These are phyloP conservation scores for Xylaria sp. DNA, from an alignment of 2,329 filamentous ascomycete genomes.

Conservation along the genomic window DNA sequence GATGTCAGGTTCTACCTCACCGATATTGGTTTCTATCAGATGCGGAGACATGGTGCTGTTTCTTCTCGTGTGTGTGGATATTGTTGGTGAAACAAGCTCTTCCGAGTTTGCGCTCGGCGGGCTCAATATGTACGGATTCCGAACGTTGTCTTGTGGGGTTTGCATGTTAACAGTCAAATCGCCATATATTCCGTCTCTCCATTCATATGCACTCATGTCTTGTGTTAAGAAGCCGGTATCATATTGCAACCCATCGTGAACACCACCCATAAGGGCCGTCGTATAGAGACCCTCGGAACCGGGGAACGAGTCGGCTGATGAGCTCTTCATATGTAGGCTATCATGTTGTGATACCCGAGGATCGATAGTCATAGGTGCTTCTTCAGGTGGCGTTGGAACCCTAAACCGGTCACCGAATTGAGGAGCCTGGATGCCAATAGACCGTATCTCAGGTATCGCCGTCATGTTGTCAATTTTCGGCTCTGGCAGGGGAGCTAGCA, in stretches of 20 bases:
- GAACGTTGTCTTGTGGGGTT: background rate
- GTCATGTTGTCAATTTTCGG: constrained; percentile 20
- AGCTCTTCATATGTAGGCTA: constrained; percentile 44
- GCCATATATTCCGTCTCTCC: background rate
- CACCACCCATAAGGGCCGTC: constrained; percentile 37
- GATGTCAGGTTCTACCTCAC: constrained; percentile 46
- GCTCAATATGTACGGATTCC: constrained; percentile 43
- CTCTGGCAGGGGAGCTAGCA: constrained; percentile 36
- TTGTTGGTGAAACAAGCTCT: background rate
- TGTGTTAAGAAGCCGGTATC: background rate
- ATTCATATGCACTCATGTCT: background rate
- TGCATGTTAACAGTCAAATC: background rate
- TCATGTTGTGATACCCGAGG: constrained; percentile 48
- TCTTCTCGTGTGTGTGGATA: constrained; percentile 55
- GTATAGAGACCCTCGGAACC: constrained; percentile 52
- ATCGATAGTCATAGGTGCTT: constrained; percentile 46
- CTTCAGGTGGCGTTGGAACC: constrained; percentile 45
- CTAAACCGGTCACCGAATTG: constrained; percentile 36
- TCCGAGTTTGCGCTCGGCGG: background rate
- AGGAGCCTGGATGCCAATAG: constrained; percentile 47
- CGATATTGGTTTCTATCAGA: constrained; percentile 51
- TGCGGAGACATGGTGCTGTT: constrained; percentile 59
- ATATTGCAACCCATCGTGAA: constrained; percentile 1
- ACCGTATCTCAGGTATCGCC: background rate
- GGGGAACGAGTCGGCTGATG: constrained; percentile 50